A percentile compares a stretch with the other conserved stretches of the same genome.
Evolutionary conservation across 208 protist genomes (phyloP).

Genomic region (Trichomonas gallinae): DNA sequence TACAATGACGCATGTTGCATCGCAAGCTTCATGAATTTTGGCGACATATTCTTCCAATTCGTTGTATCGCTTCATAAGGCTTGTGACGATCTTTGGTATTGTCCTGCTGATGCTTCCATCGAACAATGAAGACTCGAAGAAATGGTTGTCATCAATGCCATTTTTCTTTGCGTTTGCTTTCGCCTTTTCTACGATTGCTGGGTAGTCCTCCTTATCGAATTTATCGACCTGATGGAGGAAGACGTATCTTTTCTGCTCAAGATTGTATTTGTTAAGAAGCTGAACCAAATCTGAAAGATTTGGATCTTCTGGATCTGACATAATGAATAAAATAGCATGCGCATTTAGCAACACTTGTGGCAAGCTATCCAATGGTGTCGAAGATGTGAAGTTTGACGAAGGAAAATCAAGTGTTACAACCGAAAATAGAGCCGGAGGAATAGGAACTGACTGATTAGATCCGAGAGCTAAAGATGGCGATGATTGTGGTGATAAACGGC

Average conservation of each 20-base stretch:
- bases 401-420: slow-evolving; percentile 3
- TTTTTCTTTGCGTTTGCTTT: neutral
- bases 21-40: neutral
- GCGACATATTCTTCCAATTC: neutral
- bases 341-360: neutral
- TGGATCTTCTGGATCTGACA: neutral
- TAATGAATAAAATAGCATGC: neutral
- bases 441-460: neutral
- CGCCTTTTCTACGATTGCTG: neutral
- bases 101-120: neutral
- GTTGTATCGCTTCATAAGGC: neutral
- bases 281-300: neutral
- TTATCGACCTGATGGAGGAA: neutral
- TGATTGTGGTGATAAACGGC: neutral
- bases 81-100: neutral
- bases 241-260: neutral
- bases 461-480: neutral
- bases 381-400: neutral
- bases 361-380: neutral
- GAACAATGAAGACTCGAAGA: neutral
- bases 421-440: neutral
- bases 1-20: neutral
- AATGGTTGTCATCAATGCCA: neutral
- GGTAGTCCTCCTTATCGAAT: neutral
- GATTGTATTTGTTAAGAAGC: neutral